A percentile compares a stretch with the other conserved stretches of the same genome.
Conservation (phyloP, 2,329 filamentous ascomycete species). For the Mollisia scopiformis region DNA sequence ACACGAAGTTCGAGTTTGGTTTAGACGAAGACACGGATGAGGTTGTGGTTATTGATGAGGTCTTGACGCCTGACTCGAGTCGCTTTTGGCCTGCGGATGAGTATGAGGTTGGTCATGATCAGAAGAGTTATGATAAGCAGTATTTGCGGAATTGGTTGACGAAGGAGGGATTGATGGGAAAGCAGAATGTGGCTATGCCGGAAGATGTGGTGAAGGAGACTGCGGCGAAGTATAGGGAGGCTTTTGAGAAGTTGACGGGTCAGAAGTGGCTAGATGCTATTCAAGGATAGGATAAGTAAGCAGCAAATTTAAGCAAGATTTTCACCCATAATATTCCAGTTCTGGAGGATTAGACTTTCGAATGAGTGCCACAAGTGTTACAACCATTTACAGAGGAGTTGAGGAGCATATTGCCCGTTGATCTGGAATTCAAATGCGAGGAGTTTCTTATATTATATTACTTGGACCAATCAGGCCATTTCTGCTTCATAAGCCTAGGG, state of each 20-base stretch:
- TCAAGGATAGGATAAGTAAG: background rate
- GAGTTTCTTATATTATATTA: too few species aligned
- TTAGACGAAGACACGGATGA: constrained; percentile 60
- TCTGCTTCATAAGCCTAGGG: too few species aligned
- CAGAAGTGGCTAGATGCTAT: constrained; percentile 42
- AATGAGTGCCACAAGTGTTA: too few species aligned
- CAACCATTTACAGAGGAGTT: too few species aligned
- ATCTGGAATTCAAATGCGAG: too few species aligned
- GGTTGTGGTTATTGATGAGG: constrained; percentile 72
- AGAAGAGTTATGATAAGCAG: constrained; percentile 90
- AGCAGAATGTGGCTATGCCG: constrained; percentile 71
- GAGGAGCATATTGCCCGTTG: too few species aligned
- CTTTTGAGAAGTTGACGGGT: constrained; percentile 71
- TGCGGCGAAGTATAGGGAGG: constrained; percentile 73
- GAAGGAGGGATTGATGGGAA: constrained; percentile 71
- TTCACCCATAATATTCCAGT: too few species aligned
- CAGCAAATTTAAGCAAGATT: too few species aligned
- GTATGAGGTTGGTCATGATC: constrained; percentile 73
- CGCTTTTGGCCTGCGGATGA: constrained; percentile 82
- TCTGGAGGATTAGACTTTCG: too few species aligned
- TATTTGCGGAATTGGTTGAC: constrained; percentile 83
- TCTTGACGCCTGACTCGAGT: constrained; percentile 78
- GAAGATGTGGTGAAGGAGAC: constrained; percentile 72
- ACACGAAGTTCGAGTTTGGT: constrained; percentile 78
- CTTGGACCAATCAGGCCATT: too few species aligned